Evolutionary conservation across 768 basidiomycete genomes (phyloP), one percentile per base, ranked within the genome.

Genomic region (Clathrus columnatus): DNA sequence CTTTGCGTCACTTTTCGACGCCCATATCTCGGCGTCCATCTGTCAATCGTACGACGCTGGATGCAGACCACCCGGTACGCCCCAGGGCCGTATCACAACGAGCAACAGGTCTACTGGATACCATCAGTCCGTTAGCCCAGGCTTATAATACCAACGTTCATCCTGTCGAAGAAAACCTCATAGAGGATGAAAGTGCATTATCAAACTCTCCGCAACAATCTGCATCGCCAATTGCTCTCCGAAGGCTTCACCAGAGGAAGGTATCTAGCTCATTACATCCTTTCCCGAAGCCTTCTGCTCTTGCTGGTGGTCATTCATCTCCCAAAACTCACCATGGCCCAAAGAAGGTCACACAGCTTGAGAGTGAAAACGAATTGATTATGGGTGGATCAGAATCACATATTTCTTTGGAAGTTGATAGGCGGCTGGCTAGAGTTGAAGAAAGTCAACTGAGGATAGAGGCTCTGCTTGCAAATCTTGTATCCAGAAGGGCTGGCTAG

Each of bases 361-460:
- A 46, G 14, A 53, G 28, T 14, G 51, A 46, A 27, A 44, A 62
- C 44, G 66, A 64, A 20, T 66, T 61, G 20, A 67, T 58, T 28
- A 63, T 69, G 20, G 60, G 62, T 59, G 10, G 36, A n/a, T 36
- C 36, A 2, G 36, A 36, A 36, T 36, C 36, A 8, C 36, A 36
- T n/a, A 4, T 60, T 4, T 65, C 61, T 29, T 65, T 70, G 63
- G 63, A 64, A 49, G n/a, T 36, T 36, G 36, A 36, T 14, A 65
- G 64, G 57, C 65, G 72, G 48, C 61, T 80, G 54, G 68, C 69
- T 10, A 54, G 59, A 28, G 72, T 80, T 24, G 78, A 80, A 56
- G 65, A 65, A 56, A 61, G 68, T 50, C 79, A 81, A 62, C 63
- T 70, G 57, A 68, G 78, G 52, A 79, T 80, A 32, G 78, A 80